Conservation (phyloP, 176 grass and related monocot species). For the Guadua angustifolia region DNA sequence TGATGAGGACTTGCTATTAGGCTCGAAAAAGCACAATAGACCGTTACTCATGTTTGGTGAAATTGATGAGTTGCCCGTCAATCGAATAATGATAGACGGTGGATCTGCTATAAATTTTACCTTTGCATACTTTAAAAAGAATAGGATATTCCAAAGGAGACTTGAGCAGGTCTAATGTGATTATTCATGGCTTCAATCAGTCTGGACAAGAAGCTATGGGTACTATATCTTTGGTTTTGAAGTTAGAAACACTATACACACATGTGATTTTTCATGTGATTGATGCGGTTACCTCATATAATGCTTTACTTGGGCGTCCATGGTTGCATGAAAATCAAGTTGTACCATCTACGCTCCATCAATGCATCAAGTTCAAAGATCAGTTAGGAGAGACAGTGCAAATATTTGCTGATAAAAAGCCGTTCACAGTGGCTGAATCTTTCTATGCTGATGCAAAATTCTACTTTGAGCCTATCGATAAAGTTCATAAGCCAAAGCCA, state of each 20-base stretch:
- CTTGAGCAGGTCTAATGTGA: background rate
- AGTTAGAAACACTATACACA: background rate
- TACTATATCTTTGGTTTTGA: background rate
- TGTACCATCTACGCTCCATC: background rate
- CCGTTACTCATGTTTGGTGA: background rate
- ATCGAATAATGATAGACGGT: background rate
- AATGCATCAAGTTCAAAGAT: background rate
- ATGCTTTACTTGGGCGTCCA: background rate
- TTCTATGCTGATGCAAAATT: background rate
- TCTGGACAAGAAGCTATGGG: background rate
- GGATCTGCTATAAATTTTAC: constrained; percentile 6
- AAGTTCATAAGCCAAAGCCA: background rate
- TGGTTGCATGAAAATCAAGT: constrained; percentile 15
- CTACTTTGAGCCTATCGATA: background rate
- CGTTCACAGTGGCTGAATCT: background rate
- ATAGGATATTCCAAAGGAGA: background rate
- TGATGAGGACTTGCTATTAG: background rate
- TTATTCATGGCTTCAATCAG: constrained; percentile 4
- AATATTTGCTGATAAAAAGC: background rate
- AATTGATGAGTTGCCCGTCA: background rate
- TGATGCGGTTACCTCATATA: background rate
- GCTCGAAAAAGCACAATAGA: background rate
- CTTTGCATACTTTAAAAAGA: background rate
- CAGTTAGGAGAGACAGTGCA: background rate
- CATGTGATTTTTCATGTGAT: constrained; percentile 7